Conservation (phyloP, 495 filamentous ascomycete genomes). For the Trichoderma virens region DNA sequence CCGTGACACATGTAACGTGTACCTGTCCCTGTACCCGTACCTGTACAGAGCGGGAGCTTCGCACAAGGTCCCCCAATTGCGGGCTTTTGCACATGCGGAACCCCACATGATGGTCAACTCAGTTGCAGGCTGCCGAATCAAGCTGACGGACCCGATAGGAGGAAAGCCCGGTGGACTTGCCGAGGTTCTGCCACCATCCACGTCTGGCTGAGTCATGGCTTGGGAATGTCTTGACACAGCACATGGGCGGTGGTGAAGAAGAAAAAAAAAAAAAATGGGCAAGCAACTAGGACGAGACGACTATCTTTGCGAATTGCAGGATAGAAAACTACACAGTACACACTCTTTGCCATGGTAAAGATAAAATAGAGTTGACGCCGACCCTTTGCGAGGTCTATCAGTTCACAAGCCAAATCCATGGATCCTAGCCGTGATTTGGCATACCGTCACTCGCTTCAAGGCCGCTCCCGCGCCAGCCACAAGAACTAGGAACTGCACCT, state of each 20-base stretch:
- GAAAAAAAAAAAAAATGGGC: no score
- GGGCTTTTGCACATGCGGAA: neutral
- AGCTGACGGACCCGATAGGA: neutral
- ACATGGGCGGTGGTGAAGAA: no score
- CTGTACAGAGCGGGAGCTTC: no score
- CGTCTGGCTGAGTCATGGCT: neutral
- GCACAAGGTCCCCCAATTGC: neutral
- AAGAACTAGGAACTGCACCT: neutral
- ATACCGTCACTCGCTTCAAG: neutral
- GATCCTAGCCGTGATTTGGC: no score
- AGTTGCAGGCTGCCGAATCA: neutral
- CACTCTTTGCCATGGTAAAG: no score
- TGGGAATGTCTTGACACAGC: neutral
- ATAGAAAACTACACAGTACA: no score
- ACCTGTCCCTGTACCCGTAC: no score
- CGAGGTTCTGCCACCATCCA: neutral
- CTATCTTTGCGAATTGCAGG: no score
- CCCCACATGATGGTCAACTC: slow-evolving; percentile 2
- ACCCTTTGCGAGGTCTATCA: no score
- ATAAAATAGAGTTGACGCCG: no score
- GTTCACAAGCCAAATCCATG: no score
- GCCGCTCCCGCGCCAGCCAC: neutral
- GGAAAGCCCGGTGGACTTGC: neutral
- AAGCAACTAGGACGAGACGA: no score
- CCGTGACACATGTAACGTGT: neutral